Base-by-base conservation (phyloP, 345 rosid species). In the Barbarea vulgaris region DNA sequence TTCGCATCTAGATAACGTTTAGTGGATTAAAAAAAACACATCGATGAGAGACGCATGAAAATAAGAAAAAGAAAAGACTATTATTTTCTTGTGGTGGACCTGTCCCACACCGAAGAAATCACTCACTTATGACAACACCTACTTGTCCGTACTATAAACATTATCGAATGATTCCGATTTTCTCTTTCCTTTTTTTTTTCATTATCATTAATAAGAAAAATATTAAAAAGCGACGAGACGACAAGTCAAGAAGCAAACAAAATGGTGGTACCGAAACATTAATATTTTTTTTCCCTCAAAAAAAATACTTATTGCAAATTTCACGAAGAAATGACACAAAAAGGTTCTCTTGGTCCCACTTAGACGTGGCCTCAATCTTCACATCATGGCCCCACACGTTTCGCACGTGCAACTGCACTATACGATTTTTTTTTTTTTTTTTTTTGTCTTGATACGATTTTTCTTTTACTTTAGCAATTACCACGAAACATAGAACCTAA, bases 141-240 rank as follows among this genome's bases (percentile, higher is more conserved):
- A 54, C 70, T 81, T 77, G 83, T 82, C 85, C 91, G 91, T 87
- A 87, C 91, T 70, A 58, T 77, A 44, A 46, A 72, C 77, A 71
- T 65, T 71, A 71, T 77, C 81, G 68, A 50, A 71, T 71, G 62
- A 65, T 70, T 77, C 76, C 11, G 25, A 54, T 77, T 50, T 77
- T 77, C 17, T 71, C 57, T 69, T 46, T 51, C 55, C 5, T 22
- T 13, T 6, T n/a, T 14, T 62, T 19, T 9, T 52, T 37, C 18
- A 24, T 69, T 68, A 27, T 18, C 42, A 37, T 59, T 53, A 22
- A 13, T 18, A 55, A 18, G 10, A 37, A 63, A 21, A 64, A 68
- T 69, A 64, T 70, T 3, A 52, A 64, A 60, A 69, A 58, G 75
- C 72, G 77, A 17, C 81, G 81, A 83, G 57, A 54, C 75, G 76